Evolutionary conservation across 495 filamentous ascomycete species (phyloP), one percentile per base, ranked within the genome.

Genomic region (Lasiosphaeris hirsuta): DNA sequence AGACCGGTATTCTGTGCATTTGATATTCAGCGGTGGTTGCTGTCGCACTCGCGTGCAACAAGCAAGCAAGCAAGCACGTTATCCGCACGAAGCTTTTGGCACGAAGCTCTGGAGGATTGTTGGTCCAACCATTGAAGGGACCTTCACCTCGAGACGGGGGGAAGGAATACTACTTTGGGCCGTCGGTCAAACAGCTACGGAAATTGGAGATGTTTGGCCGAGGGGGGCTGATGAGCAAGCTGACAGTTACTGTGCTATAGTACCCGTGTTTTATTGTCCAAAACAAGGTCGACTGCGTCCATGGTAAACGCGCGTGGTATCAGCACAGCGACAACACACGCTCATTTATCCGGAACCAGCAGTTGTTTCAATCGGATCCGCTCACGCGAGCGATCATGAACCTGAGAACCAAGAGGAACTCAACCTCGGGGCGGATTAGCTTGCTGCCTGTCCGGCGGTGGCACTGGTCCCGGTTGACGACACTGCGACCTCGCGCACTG

Each of bases 141-240:
- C 48, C 39, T 36, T 54, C 15, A 45, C 40, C 41, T 53, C 47
- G 49, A 50, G 40, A 59, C 50, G 34, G 39, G 56, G 49, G 50
- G 23, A 43, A 39, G 7, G 35, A 23, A 46, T 41, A 33, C 44
- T 19, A 14, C 36, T 43, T 45, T 14, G 51, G 43, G 18, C 17
- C 35, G 57, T 49, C 50, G 51, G 51, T 48, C 57, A 60, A 55
- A 34, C 49, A 19, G 41, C 34, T 23, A 46, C 57, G 51, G 43
- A 43, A 49, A 57, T 50, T 50, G 54, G 54, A 30, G 43, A 50
- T 38, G 36, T 35, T 50, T 45, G 54, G 44, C 36, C 44, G 17
- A 42, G 54, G 54, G 52, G 53, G 37, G 30, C 51, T 15, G 39
- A 34, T 23, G 39, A 23, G 23, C 17, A 14, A 35, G 49, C 49